Conservation (phyloP, 345 rosid species). For the Atalantia buxifolia region DNA sequence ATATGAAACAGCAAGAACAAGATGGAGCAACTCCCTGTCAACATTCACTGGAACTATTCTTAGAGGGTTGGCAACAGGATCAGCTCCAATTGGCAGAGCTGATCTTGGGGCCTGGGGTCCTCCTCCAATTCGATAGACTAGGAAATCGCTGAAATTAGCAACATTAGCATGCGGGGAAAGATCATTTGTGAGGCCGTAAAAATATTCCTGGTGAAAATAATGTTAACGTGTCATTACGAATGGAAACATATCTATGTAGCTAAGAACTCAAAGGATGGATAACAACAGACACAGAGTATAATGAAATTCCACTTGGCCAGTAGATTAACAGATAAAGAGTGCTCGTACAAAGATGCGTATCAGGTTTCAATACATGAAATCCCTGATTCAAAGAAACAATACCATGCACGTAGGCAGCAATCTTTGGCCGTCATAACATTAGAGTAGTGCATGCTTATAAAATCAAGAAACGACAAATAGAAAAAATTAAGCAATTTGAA, state of each 20-base stretch:
- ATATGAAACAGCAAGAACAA: slow-evolving; percentile 85
- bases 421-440: not conserved
- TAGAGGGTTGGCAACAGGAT: slow-evolving; percentile 70
- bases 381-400: not conserved
- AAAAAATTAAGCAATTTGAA: not conserved
- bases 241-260: not conserved
- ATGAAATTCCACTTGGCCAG: not conserved
- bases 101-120: slow-evolving; percentile 92
- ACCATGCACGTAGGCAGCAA: not conserved
- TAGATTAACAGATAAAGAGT: not conserved
- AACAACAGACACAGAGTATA: not conserved
- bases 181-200: slow-evolving; percentile 76
- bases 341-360: not conserved
- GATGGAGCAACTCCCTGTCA: slow-evolving; percentile 65
- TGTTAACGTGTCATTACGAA: not conserved
- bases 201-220: slow-evolving; percentile 64
- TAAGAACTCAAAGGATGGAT: not conserved
- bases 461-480: not conserved
- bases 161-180: slow-evolving; percentile 88
- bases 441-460: not conserved
- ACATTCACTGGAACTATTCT: slow-evolving; percentile 67
- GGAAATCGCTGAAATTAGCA: slow-evolving; percentile 62
- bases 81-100: slow-evolving; percentile 83
- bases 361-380: not conserved
- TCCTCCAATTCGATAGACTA: slow-evolving; percentile 84